phyloP scores from a whole-genome alignment of 2,329 filamentous ascomycete genomes.

The Claviceps sp. region DNA sequence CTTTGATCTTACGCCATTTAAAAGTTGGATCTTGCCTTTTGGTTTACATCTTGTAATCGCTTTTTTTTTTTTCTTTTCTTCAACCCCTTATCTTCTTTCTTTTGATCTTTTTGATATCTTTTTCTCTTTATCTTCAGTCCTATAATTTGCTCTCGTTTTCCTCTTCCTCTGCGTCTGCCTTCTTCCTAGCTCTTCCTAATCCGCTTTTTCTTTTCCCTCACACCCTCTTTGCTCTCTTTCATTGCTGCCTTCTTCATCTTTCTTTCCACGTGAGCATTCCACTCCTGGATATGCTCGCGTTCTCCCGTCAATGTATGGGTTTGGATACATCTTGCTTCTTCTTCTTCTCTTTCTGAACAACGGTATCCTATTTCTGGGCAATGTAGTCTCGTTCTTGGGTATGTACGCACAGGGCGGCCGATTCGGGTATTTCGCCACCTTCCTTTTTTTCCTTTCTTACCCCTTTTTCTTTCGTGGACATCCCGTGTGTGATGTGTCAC shows the following conservation, averaged over 20 bases:
- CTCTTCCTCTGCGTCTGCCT: not conserved
- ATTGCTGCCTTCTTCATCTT: not conserved
- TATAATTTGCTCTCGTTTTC: not conserved
- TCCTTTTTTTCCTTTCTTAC: not conserved
- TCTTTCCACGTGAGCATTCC: not conserved
- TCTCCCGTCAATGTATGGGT: not conserved
- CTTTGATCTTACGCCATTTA: not conserved
- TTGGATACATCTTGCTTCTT: not conserved
- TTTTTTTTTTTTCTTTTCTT: not conserved
- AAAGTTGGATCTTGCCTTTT: too few species aligned
- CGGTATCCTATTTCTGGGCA: not conserved
- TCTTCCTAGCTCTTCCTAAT: not conserved
- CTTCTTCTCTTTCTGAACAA: not conserved
- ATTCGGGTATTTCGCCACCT: not conserved
- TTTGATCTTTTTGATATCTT: not conserved
- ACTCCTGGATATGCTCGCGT: not conserved
- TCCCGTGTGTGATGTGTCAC: not conserved
- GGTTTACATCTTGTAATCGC: too few species aligned
- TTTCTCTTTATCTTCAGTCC: not conserved
- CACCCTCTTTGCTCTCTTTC: not conserved
- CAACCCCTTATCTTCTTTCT: not conserved
- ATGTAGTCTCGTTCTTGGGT: not conserved
- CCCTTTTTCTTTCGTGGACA: not conserved
- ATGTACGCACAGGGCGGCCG: not conserved
- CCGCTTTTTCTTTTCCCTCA: not conserved